Evolutionary conservation across 495 filamentous ascomycete genomes (phyloP), one percentile per base, ranked within the genome.

Genomic region (Bryoglossum gracile): DNA sequence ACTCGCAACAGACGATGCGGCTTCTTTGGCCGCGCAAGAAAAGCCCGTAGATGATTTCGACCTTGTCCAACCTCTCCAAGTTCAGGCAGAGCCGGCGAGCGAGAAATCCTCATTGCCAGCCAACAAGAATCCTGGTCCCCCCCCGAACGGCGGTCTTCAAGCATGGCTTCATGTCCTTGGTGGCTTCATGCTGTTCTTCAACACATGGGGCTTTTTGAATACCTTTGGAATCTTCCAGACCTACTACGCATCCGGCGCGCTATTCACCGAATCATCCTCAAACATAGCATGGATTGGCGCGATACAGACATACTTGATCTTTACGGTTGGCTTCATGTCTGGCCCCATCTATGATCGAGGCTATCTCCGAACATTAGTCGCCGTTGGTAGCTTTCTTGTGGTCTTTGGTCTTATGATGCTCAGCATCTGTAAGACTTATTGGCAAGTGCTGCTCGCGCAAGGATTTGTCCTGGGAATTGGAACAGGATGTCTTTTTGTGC

Each of bases 201-300:
- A 82, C 47, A 71, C 74, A 58, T 82, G 84, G 83, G 86, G 86
- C 18, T 80, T 82, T 53, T 77, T 86, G 49, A 81, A 82, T 51
- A 76, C 76, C 26, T 89, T 86, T 53, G 84, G 84, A 5, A 72
- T 82, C 3, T 89, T 84, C 53, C 85, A 89, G 54, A 73, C 75
- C 1, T 85, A 85, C 63, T 88, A 88, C 54, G 73, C 71, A 2
- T 53, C 69, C 3, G 64, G 55, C 5, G 54, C 73, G 9, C 37
- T 49, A 6, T 32, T 30, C 22, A 48, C 64, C 4, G 50, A 65
- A 14, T 43, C 66, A 0, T 65, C 75, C 3, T 74, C 71, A 1
- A 58, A 63, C 18, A 75, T 81, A 14, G 72, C 75, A 8, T 82
- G 78, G 78, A 78, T 82, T 19, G 78, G 78, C 8, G 68, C 69